A percentile compares a stretch with the other conserved stretches of the same genome.
These are phyloP conservation scores for Aspergillus saccharolyticus DNA, from an alignment of 495 filamentous ascomycete species.

Conservation along the genomic window DNA sequence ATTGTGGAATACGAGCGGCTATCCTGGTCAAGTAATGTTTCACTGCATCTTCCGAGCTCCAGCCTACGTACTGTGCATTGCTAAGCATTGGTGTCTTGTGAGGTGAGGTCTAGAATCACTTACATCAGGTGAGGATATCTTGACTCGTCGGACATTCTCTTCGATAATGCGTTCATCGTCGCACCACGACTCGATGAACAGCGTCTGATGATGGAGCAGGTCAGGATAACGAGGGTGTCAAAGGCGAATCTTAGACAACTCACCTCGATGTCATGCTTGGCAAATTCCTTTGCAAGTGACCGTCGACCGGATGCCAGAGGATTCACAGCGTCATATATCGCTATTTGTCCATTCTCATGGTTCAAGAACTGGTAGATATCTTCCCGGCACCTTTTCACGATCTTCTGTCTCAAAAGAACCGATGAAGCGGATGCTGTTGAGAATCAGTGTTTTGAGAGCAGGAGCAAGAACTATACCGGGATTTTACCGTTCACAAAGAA, in stretches of 20 bases:
- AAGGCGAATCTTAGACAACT: slow-evolving; percentile 13
- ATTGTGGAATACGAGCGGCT: slow-evolving; percentile 84
- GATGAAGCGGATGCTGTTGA: slow-evolving; percentile 68
- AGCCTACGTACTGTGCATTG: slow-evolving; percentile 66
- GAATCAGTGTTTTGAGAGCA: slow-evolving; percentile 7
- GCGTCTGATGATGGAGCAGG: slow-evolving; percentile 51
- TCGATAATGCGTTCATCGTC: slow-evolving; percentile 90
- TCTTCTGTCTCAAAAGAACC: slow-evolving; percentile 87
- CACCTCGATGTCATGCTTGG: slow-evolving; percentile 90
- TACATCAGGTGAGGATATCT: slow-evolving; percentile 96
- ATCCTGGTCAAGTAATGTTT: slow-evolving; percentile 87
- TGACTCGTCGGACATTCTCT: slow-evolving; percentile 95
- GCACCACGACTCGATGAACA: slow-evolving; percentile 95
- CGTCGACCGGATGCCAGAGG: slow-evolving; percentile 77
- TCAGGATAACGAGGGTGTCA: background rate
- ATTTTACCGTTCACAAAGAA: slow-evolving; percentile 80
- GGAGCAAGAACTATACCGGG: background rate
- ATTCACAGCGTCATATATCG: slow-evolving; percentile 99
- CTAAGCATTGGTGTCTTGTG: slow-evolving; percentile 18
- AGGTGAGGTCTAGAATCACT: slow-evolving; percentile 19
- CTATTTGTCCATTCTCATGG: slow-evolving; percentile 95
- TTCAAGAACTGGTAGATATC: slow-evolving; percentile 96
- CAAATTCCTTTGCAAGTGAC: slow-evolving; percentile 89
- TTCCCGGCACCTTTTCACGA: slow-evolving; percentile 93
- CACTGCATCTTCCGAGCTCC: slow-evolving; percentile 87